These are phyloP conservation scores for Gloeophyllum trabeum DNA, from an alignment of 768 basidiomycete species.

Conservation along the genomic window DNA sequence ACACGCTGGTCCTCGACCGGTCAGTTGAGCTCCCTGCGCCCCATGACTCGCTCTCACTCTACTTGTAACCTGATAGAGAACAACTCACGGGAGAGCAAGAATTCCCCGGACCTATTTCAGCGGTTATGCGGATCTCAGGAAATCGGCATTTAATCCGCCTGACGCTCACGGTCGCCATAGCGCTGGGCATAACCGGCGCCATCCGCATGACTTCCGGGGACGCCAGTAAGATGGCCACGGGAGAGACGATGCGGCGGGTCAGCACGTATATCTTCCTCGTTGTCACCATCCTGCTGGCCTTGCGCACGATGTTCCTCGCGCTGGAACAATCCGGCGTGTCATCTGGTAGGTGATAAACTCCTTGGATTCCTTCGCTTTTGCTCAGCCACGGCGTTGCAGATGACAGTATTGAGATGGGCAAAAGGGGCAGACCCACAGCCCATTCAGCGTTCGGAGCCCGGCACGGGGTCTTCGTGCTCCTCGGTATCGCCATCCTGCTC, in stretches of 20 bases:
- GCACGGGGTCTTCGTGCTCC: constrained; percentile 13
- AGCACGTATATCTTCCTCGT: constrained; percentile 20
- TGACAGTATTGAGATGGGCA: not conserved
- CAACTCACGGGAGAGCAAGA: not conserved
- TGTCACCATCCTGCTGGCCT: constrained; percentile 12
- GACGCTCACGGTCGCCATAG: constrained; percentile 13
- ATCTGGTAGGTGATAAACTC: constrained; percentile 9
- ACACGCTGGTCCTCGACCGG: constrained; percentile 23
- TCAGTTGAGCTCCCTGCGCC: constrained; percentile 1
- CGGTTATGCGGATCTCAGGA: constrained; percentile 11
- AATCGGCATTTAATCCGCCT: constrained; percentile 14
- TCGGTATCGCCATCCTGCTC: constrained; percentile 13
- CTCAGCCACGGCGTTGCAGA: not conserved
- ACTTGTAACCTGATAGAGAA: too few relatives aligned
- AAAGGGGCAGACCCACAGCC: constrained; percentile 4
- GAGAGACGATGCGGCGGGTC: constrained; percentile 14
- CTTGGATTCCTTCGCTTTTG: not conserved
- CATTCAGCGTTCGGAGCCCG: not conserved
- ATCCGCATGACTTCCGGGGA: constrained; percentile 7
- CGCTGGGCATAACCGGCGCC: constrained; percentile 16
- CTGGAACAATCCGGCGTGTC: constrained; percentile 3
- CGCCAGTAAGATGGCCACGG: constrained; percentile 4
- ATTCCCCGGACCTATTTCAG: not conserved
- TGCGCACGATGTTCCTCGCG: constrained; percentile 12
- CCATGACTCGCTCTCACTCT: too few relatives aligned